A percentile compares a stretch with the other conserved stretches of the same genome.
Evolutionary conservation across 2,329 filamentous ascomycete genomes (phyloP).

Genomic region (Blumeria graminis): DNA sequence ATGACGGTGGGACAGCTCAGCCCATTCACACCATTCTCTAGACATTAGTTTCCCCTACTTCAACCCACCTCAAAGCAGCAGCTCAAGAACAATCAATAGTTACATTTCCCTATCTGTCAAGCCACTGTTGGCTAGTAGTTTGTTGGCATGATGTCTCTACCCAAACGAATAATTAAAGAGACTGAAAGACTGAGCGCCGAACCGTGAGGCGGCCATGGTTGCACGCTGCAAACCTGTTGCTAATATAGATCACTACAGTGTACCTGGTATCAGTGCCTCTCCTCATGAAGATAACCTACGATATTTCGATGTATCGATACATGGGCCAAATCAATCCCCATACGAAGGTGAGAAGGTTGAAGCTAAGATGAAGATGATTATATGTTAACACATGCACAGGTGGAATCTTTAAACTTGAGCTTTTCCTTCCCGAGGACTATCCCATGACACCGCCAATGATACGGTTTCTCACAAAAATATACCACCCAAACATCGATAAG

Average conservation of each 20-base stretch:
- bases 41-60: no score
- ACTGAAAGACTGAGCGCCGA: conserved; percentile 92
- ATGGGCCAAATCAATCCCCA: conserved; percentile 75
- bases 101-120: no score
- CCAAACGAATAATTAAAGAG: conserved; percentile 96
- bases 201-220: conserved; percentile 38
- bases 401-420: conserved; percentile 86
- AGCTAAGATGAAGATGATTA: not conserved
- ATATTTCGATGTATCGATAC: conserved; percentile 95
- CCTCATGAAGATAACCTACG: conserved; percentile 93
- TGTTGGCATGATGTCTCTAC: conserved; percentile 31
- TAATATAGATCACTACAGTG: conserved; percentile 25
- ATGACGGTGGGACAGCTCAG: no score
- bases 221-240: not conserved
- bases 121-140: no score
- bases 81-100: no score
- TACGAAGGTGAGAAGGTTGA: conserved; percentile 48
- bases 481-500: conserved; percentile 97
- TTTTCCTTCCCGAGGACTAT: conserved; percentile 96
- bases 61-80: no score
- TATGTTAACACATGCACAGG: conserved; percentile 7
- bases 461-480: conserved; percentile 95
- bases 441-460: conserved; percentile 98
- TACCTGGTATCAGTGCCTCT: conserved; percentile 83
- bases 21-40: not conserved